A percentile compares a stretch with the other conserved stretches of the same genome.
Conservation (phyloP, 768 basidiomycete genomes). For the Pleurotus ostreatus region DNA sequence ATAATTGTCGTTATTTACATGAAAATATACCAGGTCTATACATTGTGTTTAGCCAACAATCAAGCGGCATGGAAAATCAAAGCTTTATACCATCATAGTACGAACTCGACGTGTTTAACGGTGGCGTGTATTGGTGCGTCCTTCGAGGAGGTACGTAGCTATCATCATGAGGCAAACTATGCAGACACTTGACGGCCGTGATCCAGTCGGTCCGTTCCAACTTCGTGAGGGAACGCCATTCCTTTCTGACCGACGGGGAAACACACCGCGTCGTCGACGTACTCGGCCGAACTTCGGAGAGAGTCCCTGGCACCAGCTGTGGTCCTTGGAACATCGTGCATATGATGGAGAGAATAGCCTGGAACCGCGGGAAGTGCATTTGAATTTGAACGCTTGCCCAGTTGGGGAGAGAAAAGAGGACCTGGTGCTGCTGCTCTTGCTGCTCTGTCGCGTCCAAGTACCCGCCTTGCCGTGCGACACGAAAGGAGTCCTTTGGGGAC, state of each 20-base stretch:
- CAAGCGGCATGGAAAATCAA: neutral
- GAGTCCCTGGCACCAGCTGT: no score
- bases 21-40: constrained; percentile 16
- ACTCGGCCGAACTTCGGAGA: no score
- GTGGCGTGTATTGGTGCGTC: constrained; percentile 11
- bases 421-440: no score
- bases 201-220: constrained; percentile 8
- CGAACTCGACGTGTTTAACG: constrained; percentile 16
- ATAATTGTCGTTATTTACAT: constrained; percentile 13
- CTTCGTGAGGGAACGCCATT: constrained; percentile 8
- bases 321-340: neutral
- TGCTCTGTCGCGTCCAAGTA: no score
- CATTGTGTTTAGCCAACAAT: neutral
- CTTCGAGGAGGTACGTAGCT: constrained; percentile 8
- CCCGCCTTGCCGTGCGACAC: no score
- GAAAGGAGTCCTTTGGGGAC: no score
- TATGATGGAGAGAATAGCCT: neutral
- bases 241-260: constrained; percentile 9
- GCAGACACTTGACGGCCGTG: constrained; percentile 14
- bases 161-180: constrained; percentile 10
- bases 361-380: neutral
- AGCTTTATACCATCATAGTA: constrained; percentile 15
- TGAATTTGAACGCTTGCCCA: no score
- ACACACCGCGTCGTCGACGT: constrained; percentile 7
- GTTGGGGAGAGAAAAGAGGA: no score